Evolutionary conservation across 768 basidiomycete genomes (phyloP), one percentile per base, ranked within the genome.

Genomic region (Rubroboletus satanas): DNA sequence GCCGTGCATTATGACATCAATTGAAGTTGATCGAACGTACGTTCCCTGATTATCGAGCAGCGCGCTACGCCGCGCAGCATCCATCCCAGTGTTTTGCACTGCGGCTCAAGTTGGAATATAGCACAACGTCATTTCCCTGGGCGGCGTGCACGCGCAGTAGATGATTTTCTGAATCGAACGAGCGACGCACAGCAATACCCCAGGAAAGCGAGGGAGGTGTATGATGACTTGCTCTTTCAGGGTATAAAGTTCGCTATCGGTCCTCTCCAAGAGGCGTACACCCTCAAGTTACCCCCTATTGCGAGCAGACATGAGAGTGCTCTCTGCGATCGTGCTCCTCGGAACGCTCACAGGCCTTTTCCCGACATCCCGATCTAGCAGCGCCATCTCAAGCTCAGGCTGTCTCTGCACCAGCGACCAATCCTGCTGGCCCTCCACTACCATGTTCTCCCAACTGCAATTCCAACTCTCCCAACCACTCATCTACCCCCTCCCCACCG

Each of bases 401-500:
- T 77, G 75, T 54, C 69, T 71, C 23, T 79, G 77, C 59, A 66
- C 77, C 7, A 75, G 4, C 10, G 49, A 41, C 14, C 52, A 78
- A 32, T 7, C 64, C 1, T 81, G 78, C 60, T 80, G 78, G 77
- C 79, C 79, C 2, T 66, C 59, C 15, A 43, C 64, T 0, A 35
- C 64, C 3, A 64, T 67, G 1, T 77, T 79, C 56, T 38, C 65
- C 7, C 41, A 55, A 6, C 68, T 79, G 11, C 58, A 70, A 7
- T 59, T 62, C 4, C 63, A 73, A 46, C 48, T 81, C 28, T 79
- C 79, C 2, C 77, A 75, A 28, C 76, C 77, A 0, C 69, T 81
- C 32, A 46, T 81, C 7, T 62, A 69, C 15, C 80, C 79, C 0
- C 42, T 63, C 0, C 77, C 79, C 1, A 71, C 73, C 3, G 77